Evolutionary conservation across 176 grass and related monocot genomes (phyloP).

Genomic region (Oryza glaberrima): DNA sequence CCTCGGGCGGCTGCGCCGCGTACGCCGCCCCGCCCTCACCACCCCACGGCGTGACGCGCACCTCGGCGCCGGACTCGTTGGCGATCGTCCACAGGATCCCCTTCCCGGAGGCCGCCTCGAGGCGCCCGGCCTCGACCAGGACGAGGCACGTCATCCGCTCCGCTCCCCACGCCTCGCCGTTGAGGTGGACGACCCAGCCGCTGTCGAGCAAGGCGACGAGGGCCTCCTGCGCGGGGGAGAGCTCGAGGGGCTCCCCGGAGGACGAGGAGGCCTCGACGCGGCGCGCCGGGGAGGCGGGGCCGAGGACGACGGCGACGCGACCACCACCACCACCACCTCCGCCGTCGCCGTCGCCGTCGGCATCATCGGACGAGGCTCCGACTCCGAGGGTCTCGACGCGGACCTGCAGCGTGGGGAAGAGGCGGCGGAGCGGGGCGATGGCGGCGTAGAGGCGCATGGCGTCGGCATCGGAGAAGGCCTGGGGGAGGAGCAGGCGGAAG

Average conservation of each 20-base stretch:
- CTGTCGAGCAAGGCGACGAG: conserved; percentile 37
- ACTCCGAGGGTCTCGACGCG: conserved; percentile 41
- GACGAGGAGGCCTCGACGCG: conserved; percentile 49
- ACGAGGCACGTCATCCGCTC: conserved; percentile 33
- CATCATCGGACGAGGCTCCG: not conserved
- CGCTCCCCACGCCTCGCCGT: not conserved
- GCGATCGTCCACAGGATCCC: conserved; percentile 29
- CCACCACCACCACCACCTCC: not conserved
- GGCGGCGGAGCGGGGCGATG: conserved; percentile 40
- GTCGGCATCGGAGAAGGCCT: conserved; percentile 43
- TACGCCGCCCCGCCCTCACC: not conserved
- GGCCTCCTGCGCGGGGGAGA: conserved; percentile 55
- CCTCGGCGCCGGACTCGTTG: conserved; percentile 30
- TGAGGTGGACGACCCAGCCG: conserved; percentile 21
- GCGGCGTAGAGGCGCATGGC: conserved; percentile 52
- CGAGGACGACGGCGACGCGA: conserved; percentile 44
- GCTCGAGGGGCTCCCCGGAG: conserved; percentile 23
- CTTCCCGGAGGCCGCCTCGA: conserved; percentile 20
- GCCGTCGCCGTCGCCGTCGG: not conserved
- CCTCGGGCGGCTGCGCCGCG: conserved; percentile 15
- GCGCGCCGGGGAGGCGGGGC: conserved; percentile 27
- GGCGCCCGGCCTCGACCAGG: conserved; percentile 38
- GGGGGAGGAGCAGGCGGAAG: conserved; percentile 52
- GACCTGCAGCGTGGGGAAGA: conserved; percentile 30
- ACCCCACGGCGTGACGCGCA: conserved; percentile 28